Percentiles rank a stretch among this genome's conserved stretches.
Evolutionary conservation across 2,329 filamentous ascomycete genomes (phyloP).

Genomic region (Hawksworthiomyces lignivorus): DNA sequence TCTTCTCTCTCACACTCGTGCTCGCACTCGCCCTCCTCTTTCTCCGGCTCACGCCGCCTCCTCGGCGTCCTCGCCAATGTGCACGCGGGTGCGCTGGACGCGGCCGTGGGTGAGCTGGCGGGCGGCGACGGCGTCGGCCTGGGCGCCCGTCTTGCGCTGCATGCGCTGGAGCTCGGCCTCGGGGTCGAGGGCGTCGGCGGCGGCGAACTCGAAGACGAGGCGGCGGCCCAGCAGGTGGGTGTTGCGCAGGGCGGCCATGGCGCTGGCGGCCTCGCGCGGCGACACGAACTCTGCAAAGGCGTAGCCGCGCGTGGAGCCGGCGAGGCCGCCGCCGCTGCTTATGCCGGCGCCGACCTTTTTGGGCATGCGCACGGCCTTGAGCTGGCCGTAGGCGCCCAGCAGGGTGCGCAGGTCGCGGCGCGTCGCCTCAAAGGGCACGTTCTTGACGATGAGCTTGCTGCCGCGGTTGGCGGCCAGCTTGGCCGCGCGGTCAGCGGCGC

Average conservation of each 20-base stretch:
- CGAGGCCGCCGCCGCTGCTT: too few relatives aligned
- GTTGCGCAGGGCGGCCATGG: conserved; percentile 81
- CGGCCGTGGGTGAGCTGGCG: conserved; percentile 76
- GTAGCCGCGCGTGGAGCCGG: conserved; percentile 80
- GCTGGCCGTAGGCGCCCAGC: conserved; percentile 83
- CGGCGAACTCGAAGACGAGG: conserved; percentile 85
- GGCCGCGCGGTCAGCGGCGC: conserved; percentile 74
- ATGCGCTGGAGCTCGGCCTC: conserved; percentile 96
- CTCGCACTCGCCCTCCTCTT: too few relatives aligned
- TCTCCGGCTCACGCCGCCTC: conserved; percentile 40
- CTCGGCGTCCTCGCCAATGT: conserved; percentile 65
- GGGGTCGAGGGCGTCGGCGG: conserved; percentile 79
- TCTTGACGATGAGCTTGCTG: conserved; percentile 97
- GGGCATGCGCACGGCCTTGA: conserved; percentile 86
- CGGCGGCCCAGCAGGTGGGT: conserved; percentile 88
- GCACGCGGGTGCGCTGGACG: conserved; percentile 73
- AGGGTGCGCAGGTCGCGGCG: conserved; percentile 87
- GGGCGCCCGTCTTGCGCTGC: conserved; percentile 88
- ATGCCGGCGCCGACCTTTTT: conserved; percentile 97
- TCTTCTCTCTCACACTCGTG: too few relatives aligned
- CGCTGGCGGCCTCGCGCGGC: conserved; percentile 77
- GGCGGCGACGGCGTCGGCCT: conserved; percentile 83
- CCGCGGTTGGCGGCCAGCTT: conserved; percentile 61
- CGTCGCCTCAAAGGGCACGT: conserved; percentile 88
- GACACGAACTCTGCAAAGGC: conserved; percentile 85